phyloP scores from a whole-genome alignment of 257 asterid genomes.

The Coffea eugenioides region DNA sequence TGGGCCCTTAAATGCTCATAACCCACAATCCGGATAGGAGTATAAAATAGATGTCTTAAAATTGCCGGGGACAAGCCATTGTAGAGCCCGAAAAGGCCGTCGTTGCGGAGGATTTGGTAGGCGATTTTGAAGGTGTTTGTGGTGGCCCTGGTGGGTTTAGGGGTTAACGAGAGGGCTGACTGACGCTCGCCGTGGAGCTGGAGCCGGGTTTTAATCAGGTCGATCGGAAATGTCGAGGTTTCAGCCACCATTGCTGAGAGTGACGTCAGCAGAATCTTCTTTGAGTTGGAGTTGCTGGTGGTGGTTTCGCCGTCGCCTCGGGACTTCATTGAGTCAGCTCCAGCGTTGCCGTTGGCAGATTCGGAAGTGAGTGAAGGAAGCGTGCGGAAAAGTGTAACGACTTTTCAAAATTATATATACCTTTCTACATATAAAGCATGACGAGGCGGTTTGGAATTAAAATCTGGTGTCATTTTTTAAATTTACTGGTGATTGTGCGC shows the following conservation, averaged over 20 bases:
- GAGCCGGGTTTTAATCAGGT: conserved; percentile 74
- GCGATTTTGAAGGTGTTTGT: conserved; percentile 48
- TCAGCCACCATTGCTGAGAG: conserved; percentile 75
- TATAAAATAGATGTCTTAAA: conserved; percentile 66
- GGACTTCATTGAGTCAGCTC: no score
- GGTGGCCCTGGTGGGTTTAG: neutral
- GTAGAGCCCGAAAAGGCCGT: conserved; percentile 67
- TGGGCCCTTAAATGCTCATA: conserved; percentile 64
- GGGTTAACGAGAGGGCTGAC: conserved; percentile 14
- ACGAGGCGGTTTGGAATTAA: no score
- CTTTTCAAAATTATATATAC: no score
- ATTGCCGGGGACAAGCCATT: conserved; percentile 70
- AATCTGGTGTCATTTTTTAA: no score
- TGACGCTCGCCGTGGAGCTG: conserved; percentile 74
- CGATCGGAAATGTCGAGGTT: conserved; percentile 83
- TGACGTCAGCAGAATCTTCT: conserved; percentile 59
- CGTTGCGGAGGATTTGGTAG: conserved; percentile 42
- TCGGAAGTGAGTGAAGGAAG: no score
- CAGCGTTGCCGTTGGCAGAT: no score
- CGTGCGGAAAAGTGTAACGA: no score
- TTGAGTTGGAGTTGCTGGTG: conserved; percentile 10
- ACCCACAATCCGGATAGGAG: conserved; percentile 75
- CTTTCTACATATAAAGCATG: no score
- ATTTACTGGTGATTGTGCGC: no score
- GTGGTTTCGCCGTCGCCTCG: no score